Evolutionary conservation across 2,329 filamentous ascomycete species (phyloP), one percentile per base, ranked within the genome.

Genomic region (Simplicillium sp.): DNA sequence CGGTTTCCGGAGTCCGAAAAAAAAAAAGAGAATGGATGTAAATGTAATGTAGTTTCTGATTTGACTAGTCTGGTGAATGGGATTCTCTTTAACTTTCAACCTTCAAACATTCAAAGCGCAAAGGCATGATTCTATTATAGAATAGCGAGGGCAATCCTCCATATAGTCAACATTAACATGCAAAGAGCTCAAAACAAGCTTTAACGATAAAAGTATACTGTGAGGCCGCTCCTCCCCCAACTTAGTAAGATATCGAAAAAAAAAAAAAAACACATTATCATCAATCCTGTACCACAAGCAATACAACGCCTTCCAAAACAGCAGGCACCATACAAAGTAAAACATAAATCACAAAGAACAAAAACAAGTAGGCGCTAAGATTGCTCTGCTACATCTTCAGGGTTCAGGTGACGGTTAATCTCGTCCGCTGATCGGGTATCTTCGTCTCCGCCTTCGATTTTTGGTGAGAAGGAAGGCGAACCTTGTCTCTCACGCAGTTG

Each of bases 351-450:
- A 25, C 20, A 25, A 25, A 25, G 9, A 25, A 25, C 5, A 25
- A 25, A 9, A n/a, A n/a, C n/a, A n/a, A n/a, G n/a, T n/a, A n/a
- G 45, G 48, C 37, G 46, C 41, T 36, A 46, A 34, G 44, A 48
- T 47, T 37, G 41, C 35, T 35, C 15, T 11, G 48, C 34, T 7
- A 43, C 35, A 29, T 54, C 59, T 14, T 68, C 64, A 2, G 60
- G 50, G 47, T 71, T 68, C 43, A 78, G 53, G 49, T 77, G 74
- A 25, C 70, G 61, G 43, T 74, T 70, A 35, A 77, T 70, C 39
- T 77, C 74, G 14, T 77, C 73, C 3, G 68, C 66, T 7, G 67
- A 62, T 40, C 66, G 61, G 29, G 60, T 58, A 7, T 70, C 66
- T n/a, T 71, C 65, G 8, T 65, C 61, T 7, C 48, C 48, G 18